Percentiles rank a stretch among this genome's conserved stretches.
phyloP scores from a whole-genome alignment of 495 filamentous ascomycete genomes.

The Aspergillus olivimuriae region DNA sequence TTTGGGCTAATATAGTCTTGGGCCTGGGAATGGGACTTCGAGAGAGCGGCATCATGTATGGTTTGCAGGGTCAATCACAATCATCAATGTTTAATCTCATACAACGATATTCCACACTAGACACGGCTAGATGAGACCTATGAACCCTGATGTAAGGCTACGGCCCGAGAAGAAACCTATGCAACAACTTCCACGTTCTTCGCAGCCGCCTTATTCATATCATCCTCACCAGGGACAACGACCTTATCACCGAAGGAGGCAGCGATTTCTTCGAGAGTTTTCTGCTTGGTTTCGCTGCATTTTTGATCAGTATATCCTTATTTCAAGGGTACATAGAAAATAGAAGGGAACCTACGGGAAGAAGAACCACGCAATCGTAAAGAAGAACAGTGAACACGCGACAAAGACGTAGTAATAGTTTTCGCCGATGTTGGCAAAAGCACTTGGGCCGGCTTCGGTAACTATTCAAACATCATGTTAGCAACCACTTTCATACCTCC shows the following conservation, averaged over 20 bases:
- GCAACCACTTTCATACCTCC: too few species aligned
- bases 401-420: conserved; percentile 60
- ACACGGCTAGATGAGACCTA: too few species aligned
- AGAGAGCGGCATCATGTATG: too few species aligned
- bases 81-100: too few species aligned
- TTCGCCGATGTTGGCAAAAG: conserved; percentile 51
- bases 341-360: conserved; percentile 39
- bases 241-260: conserved; percentile 52
- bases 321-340: background rate
- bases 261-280: conserved; percentile 54
- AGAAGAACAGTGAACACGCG: conserved; percentile 44
- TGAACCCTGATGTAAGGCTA: too few species aligned
- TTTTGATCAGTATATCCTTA: background rate
- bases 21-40: too few species aligned
- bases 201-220: conserved; percentile 8
- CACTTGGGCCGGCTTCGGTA: conserved; percentile 52
- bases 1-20: too few species aligned
- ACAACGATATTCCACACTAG: too few species aligned
- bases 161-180: too few species aligned
- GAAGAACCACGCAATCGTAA: conserved; percentile 45
- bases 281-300: conserved; percentile 45
- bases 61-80: too few species aligned
- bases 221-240: conserved; percentile 30
- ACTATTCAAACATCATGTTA: conserved; percentile 19
- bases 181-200: conserved; percentile 11